Percentiles rank a stretch among this genome's conserved stretches.
Evolutionary conservation across 2,329 filamentous ascomycete genomes (phyloP).

Genomic region (Ophiostoma novo-ulmi): DNA sequence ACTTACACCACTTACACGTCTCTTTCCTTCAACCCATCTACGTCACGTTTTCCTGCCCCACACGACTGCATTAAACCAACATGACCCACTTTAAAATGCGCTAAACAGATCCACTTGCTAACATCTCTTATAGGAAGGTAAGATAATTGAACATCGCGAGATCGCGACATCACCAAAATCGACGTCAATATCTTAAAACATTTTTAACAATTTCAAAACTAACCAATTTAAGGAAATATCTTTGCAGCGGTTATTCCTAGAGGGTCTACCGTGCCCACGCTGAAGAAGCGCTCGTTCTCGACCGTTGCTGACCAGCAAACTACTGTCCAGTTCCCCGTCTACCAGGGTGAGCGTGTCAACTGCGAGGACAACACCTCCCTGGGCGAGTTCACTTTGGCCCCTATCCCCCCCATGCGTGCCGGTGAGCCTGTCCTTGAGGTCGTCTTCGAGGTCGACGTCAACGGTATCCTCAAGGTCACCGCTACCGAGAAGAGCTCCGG

Average conservation of each 20-base stretch:
- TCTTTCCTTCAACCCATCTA: neutral
- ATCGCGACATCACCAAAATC: neutral
- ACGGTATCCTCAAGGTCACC: conserved; percentile 99
- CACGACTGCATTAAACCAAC: neutral
- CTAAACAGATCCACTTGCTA: neutral
- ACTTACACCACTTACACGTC: neutral
- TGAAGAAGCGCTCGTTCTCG: conserved; percentile 88
- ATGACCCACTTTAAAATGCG: neutral
- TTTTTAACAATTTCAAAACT: neutral
- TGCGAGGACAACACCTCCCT: conserved; percentile 98
- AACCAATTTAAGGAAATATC: conserved; percentile 64
- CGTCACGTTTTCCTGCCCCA: conserved; percentile 2
- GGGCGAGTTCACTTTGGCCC: conserved; percentile 93
- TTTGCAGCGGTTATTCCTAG: conserved; percentile 89
- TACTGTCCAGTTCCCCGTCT: conserved; percentile 87
- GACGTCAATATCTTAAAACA: neutral
- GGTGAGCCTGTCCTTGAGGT: conserved; percentile 96
- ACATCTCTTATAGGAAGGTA: conserved; percentile 7
- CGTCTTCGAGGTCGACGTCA: conserved; percentile 99
- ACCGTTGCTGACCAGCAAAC: conserved; percentile 74
- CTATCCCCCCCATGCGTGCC: conserved; percentile 80
- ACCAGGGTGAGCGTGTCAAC: conserved; percentile 95
- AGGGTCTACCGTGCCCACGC: conserved; percentile 67
- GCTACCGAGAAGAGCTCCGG: conserved; percentile 98
- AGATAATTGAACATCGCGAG: neutral